Conservation (phyloP, 1,284 basidiomycete species). For the Termitomyces sp. region DNA sequence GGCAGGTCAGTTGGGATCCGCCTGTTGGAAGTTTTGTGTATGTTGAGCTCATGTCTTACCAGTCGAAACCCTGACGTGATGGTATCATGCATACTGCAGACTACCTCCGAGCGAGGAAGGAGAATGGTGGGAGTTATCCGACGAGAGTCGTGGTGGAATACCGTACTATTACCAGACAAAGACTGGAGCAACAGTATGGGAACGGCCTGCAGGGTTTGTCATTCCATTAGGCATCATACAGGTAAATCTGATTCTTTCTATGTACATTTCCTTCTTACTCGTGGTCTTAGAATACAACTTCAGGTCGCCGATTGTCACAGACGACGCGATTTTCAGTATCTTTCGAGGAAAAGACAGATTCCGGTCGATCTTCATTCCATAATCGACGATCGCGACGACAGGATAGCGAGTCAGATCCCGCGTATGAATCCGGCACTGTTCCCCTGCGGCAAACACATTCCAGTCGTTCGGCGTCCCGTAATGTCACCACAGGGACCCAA, state of each 20-base stretch:
- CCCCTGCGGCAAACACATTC: slow-evolving; percentile 20
- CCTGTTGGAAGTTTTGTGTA: slow-evolving; percentile 88
- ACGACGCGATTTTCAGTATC: slow-evolving; percentile 35
- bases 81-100: slow-evolving; percentile 29
- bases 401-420: slow-evolving; percentile 29
- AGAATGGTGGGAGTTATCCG: slow-evolving; percentile 93
- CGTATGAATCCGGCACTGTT: slow-evolving; percentile 18
- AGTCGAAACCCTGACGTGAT: slow-evolving; percentile 10
- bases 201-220: slow-evolving; percentile 78
- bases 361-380: slow-evolving; percentile 24
- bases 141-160: slow-evolving; percentile 71
- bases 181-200: slow-evolving; percentile 86
- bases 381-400: slow-evolving; percentile 31
- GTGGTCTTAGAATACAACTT: slow-evolving; percentile 58
- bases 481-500: slow-evolving; percentile 23
- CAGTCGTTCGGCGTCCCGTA: slow-evolving; percentile 17
- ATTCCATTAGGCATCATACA: slow-evolving; percentile 89
- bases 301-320: slow-evolving; percentile 62
- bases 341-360: slow-evolving; percentile 17
- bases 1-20: slow-evolving; percentile 89
- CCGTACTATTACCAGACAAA: slow-evolving; percentile 93
- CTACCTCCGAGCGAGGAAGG: slow-evolving; percentile 81
- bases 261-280: slow-evolving; percentile 1
- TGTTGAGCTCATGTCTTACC: slow-evolving; percentile 22
- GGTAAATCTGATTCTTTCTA: slow-evolving; percentile 31